phyloP scores from a whole-genome alignment of 306 rosid genomes.

The Biancaea sappan region DNA sequence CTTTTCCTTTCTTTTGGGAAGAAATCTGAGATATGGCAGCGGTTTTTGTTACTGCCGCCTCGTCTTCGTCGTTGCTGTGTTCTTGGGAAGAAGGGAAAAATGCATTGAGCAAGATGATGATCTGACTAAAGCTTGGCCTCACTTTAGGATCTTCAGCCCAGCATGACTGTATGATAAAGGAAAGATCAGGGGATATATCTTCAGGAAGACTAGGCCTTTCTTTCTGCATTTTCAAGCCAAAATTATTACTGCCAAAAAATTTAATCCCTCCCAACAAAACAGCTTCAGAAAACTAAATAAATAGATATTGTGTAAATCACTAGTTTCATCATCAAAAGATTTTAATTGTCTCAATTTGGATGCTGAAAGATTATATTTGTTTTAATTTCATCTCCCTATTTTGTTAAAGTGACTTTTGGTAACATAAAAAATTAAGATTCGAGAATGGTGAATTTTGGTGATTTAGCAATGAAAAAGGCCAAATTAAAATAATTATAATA shows the following conservation, averaged over 20 bases:
- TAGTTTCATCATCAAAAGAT: too few species aligned
- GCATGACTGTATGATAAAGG: constrained; percentile 76
- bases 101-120: constrained; percentile 68
- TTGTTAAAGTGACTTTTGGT: too few species aligned
- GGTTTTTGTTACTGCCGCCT: constrained; percentile 53
- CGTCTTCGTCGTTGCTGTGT: constrained; percentile 46
- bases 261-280: too few species aligned
- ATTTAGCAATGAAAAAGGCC: too few species aligned
- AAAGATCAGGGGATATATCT: constrained; percentile 65
- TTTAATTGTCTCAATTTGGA: too few species aligned
- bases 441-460: too few species aligned
- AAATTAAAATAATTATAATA: too few species aligned
- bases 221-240: constrained; percentile 62
- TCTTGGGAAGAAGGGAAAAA: constrained; percentile 55
- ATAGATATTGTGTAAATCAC: not conserved
- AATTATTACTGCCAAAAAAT: constrained; percentile 31
- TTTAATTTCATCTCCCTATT: too few species aligned
- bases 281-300: too few species aligned
- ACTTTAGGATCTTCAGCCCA: constrained; percentile 86
- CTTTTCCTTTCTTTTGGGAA: constrained; percentile 72
- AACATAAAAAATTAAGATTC: too few species aligned
- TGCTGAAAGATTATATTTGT: too few species aligned
- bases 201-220: constrained; percentile 79
- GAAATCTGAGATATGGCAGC: constrained; percentile 65
- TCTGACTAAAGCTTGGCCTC: constrained; percentile 80